Evolutionary conservation across 202 grass and related monocot species (phyloP), one percentile per base, ranked within the genome.

Genomic region (Carex arenaria): DNA sequence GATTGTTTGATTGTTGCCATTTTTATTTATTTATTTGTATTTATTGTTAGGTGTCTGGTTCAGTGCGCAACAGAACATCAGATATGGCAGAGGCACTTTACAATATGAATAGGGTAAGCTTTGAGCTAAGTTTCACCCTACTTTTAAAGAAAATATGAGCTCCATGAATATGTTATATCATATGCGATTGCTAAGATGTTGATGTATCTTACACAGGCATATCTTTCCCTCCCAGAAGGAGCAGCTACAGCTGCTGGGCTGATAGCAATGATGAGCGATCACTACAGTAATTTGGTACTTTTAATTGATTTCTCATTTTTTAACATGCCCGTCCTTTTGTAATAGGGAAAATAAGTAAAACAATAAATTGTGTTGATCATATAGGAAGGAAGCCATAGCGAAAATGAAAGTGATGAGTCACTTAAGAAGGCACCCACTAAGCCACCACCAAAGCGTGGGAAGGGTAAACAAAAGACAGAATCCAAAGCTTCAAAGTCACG

Each of bases 211-310:
- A 52, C 88, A 95, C 87, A 98, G 96, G 93, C 96, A 77, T 98
- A 98, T 93, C 87, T 98, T 84, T 98, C 96, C 13, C 96, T 99
- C 85, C 88, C 96, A 3, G 96, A 99, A 85, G 93, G 96, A 88
- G 94, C 89, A 63, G 96, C 96, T 81, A 99, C 96, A 85, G 93
- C 89, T 64, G 96, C 91, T 52, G 96, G 96, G 34, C 85, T 99
- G 63, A 99, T 95, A 65, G 96, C 96, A 53, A 99, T 99, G 96
- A 99, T 99, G 96, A 99, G 89, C 10, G 96, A 99, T 80, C 96
- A 99, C 84, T 94, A 96, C 82, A 99, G 94, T 85, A 99, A 93
- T 90, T 65, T 95, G 89, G 96, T 99, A 95, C 77, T 88, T 89
- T 85, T 70, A 84, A 23, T 83, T 10, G 9, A 15, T 70, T 67